Percentiles rank a stretch among this genome's conserved stretches.
phyloP scores from a whole-genome alignment of 306 rosid genomes.

The Crataegus laevigata region DNA sequence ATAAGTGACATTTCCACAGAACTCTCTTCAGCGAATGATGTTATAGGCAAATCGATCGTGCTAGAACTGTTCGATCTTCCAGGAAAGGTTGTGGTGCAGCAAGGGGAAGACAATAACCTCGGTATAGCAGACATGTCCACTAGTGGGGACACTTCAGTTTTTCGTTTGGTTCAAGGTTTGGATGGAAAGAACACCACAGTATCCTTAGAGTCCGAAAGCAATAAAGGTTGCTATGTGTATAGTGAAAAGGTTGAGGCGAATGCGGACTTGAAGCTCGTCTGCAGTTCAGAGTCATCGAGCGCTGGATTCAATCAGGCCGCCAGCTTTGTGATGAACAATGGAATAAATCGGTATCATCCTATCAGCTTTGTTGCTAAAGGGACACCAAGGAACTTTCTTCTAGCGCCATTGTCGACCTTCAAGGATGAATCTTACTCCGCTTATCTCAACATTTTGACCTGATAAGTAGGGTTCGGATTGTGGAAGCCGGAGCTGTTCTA shows the following conservation, averaged over 20 bases:
- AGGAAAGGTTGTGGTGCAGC: conserved; percentile 50
- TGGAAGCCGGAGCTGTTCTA: neutral
- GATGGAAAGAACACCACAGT: conserved; percentile 43
- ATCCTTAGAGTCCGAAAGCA: conserved; percentile 53
- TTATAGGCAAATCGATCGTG: conserved; percentile 30
- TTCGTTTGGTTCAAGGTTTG: conserved; percentile 53
- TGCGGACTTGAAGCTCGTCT: conserved; percentile 44
- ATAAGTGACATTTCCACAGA: conserved; percentile 18
- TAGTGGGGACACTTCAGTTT: conserved; percentile 23
- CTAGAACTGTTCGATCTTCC: conserved; percentile 72
- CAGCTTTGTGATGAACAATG: conserved; percentile 45
- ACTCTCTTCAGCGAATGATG: conserved; percentile 12
- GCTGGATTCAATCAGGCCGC: conserved; percentile 40
- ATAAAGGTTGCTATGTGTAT: conserved; percentile 51
- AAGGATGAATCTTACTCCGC: conserved; percentile 63
- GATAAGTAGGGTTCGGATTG: neutral
- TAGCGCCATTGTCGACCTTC: conserved; percentile 62
- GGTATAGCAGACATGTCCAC: conserved; percentile 27
- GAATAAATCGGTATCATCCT: conserved; percentile 55
- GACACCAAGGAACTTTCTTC: conserved; percentile 42
- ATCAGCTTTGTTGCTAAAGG: conserved; percentile 77
- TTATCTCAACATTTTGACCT: conserved; percentile 54
- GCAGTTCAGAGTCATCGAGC: conserved; percentile 20
- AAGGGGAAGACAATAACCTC: conserved; percentile 41
- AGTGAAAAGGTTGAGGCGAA: conserved; percentile 14